A percentile compares a stretch with the other conserved stretches of the same genome.
Conservation (phyloP, 768 basidiomycete species). For the Kwoniella shandongensis region DNA sequence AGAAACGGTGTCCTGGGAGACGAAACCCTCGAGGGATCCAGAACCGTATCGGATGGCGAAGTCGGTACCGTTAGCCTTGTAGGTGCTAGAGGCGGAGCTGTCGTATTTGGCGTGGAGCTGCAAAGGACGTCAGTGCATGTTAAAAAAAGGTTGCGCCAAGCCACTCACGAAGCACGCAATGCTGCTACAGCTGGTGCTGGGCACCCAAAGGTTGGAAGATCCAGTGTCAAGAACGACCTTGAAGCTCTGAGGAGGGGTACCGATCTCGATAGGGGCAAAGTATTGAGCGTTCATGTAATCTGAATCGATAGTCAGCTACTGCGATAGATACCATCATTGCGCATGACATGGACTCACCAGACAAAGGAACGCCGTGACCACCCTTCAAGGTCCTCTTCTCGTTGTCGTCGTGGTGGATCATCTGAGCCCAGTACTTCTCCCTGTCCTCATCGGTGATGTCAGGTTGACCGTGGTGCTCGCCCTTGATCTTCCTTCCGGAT, state of each 20-base stretch:
- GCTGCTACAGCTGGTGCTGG: slow-evolving; percentile 54
- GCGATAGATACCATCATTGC: neutral
- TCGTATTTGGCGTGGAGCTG: slow-evolving; percentile 87
- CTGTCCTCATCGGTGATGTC: slow-evolving; percentile 65
- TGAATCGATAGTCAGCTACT: slow-evolving; percentile 49
- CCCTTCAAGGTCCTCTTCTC: slow-evolving; percentile 58
- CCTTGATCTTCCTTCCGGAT: slow-evolving; percentile 63
- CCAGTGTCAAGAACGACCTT: slow-evolving; percentile 91
- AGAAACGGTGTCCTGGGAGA: slow-evolving; percentile 74
- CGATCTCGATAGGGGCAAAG: slow-evolving; percentile 80
- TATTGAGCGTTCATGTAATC: slow-evolving; percentile 99
- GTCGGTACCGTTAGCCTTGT: slow-evolving; percentile 82
- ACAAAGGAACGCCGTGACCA: slow-evolving; percentile 84
- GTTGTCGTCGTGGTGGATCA: slow-evolving; percentile 35
- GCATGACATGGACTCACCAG: slow-evolving; percentile 63
- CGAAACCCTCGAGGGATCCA: slow-evolving; percentile 94
- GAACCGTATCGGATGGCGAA: slow-evolving; percentile 94
- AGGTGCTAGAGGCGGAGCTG: slow-evolving; percentile 70
- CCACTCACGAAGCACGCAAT: slow-evolving; percentile 54
- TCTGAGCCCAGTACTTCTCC: slow-evolving; percentile 56
- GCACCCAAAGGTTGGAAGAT: slow-evolving; percentile 84
- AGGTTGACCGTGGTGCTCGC: slow-evolving; percentile 39
- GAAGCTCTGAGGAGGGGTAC: slow-evolving; percentile 84
- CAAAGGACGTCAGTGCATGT: neutral
- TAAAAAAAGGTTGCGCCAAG: neutral